phyloP scores from a whole-genome alignment of 164 flowering plant genomes.

The Magnolia sinica region DNA sequence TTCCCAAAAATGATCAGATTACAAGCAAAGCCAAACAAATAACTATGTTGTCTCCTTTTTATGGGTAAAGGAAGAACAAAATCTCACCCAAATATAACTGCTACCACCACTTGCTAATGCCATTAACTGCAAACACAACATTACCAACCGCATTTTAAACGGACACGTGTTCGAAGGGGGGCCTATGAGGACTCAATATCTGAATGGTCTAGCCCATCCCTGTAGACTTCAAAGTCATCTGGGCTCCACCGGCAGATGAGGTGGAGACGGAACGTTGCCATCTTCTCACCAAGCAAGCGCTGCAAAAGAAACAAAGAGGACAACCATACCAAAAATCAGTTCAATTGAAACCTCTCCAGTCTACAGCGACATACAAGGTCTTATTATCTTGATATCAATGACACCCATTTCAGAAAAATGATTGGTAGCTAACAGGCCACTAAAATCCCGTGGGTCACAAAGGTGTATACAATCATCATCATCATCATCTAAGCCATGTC shows the following conservation, averaged over 20 bases:
- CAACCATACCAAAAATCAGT: not conserved
- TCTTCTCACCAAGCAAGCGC: slow-evolving; percentile 72
- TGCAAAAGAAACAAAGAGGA: slow-evolving; percentile 27
- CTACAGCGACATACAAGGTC: not conserved
- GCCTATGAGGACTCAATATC: slow-evolving; percentile 62
- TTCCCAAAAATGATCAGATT: not conserved
- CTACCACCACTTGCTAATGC: not conserved
- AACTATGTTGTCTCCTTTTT: not conserved
- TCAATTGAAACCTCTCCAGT: not conserved
- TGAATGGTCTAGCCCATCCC: slow-evolving; percentile 54
- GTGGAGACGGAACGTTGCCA: slow-evolving; percentile 82
- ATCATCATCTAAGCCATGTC: no score
- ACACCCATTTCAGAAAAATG: no score
- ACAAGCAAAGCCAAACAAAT: not conserved
- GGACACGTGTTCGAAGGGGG: no score
- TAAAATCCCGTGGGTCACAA: no score
- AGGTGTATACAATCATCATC: no score
- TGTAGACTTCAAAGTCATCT: slow-evolving; percentile 75
- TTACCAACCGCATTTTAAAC: not conserved
- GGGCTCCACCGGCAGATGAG: slow-evolving; percentile 74
- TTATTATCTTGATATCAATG: no score
- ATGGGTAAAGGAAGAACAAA: not conserved
- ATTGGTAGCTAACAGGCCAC: no score
- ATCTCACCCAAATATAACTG: not conserved
- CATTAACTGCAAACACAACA: not conserved